Evolutionary conservation across 345 rosid genomes (phyloP).

Genomic region (Xanthoceras sorbifolium): DNA sequence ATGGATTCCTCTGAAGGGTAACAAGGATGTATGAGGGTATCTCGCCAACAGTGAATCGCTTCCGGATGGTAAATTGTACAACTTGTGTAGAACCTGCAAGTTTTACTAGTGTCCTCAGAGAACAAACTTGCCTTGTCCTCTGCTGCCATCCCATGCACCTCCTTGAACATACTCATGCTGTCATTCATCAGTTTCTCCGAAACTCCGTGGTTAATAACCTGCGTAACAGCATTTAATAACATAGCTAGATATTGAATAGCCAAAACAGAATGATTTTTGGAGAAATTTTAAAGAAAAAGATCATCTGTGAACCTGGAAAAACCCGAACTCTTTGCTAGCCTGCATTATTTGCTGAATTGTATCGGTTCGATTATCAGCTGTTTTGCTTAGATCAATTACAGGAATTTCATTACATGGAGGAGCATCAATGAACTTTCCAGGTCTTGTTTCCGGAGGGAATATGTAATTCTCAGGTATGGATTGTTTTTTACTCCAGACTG

Average conservation of each 20-base stretch:
- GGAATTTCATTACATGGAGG: constrained; percentile 13
- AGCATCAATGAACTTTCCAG: constrained; percentile 7
- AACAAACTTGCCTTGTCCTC: constrained; percentile 22
- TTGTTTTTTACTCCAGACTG: constrained; percentile 19
- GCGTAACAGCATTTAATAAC: background rate
- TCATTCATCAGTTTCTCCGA: constrained; percentile 11
- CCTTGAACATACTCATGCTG: constrained; percentile 15
- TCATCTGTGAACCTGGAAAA: constrained; percentile 29
- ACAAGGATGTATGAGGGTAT: constrained; percentile 22
- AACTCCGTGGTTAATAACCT: constrained; percentile 28
- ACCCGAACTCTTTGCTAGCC: constrained; percentile 30
- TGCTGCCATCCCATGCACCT: constrained; percentile 22
- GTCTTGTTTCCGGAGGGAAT: constrained; percentile 34
- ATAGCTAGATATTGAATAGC: too few relatives aligned
- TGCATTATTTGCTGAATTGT: constrained; percentile 17
- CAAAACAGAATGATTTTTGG: background rate
- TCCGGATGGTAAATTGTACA: background rate
- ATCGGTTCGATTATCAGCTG: background rate
- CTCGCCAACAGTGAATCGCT: constrained; percentile 22
- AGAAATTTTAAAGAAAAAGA: too few relatives aligned
- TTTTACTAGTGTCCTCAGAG: background rate
- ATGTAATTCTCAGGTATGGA: constrained; percentile 29
- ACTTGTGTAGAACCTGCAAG: constrained; percentile 25
- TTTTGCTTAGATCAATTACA: constrained; percentile 16
- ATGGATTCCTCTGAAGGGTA: constrained; percentile 20